Evolutionary conservation across 2,329 filamentous ascomycete species (phyloP), one percentile per base, ranked within the genome.

Genomic region (Stenocarpella maydis): DNA sequence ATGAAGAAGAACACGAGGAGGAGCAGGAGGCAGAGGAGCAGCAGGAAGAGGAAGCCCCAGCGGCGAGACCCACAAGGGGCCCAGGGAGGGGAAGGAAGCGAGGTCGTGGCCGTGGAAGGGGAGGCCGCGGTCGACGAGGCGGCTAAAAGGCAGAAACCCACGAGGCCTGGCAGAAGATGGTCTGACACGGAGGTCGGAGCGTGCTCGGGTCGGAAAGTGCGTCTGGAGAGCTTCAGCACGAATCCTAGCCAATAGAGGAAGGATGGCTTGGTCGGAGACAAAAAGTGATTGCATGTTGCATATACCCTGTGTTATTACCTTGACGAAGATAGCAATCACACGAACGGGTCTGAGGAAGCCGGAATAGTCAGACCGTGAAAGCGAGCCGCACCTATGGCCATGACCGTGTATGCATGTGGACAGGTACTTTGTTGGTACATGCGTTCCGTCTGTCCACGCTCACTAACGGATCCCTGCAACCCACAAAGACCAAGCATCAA

Each of bases 31-130:
- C 74, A 15, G 74, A 74, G 17, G 73, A 73, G 1, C 78, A 76
- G 2, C 78, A 75, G 76, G 21, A 80, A 75, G 31, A 80, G 78
- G 50, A 80, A 47, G 63, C 81, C 53, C 79, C 81, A 1, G 79
- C 79, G 2, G 78, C 80, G 3, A 81, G 78, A 63, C 73, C 79
- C 1, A 78, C 77, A 2, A 77, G 81, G 70, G 58, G 78, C 17
- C 77, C 75, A 28, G 76, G 74, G 9, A 79, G 80, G 68, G 78
- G 79, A 10, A 78, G 81, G 54, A 71, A 66, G 39, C 72, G 77
- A 70, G 75, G 77, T 19, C 76, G 82, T 64, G 79, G 76, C 9
- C 76, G 80, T 54, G 77, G 79, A 15, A 68, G 73, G 61, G 72
- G 73, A 60, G 72, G 71, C 41, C 65, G 69, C 39, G 65, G 69